These are phyloP conservation scores for Mucor indicus DNA, from an alignment of 371 early-diverging fungal genomes.

Conservation along the genomic window DNA sequence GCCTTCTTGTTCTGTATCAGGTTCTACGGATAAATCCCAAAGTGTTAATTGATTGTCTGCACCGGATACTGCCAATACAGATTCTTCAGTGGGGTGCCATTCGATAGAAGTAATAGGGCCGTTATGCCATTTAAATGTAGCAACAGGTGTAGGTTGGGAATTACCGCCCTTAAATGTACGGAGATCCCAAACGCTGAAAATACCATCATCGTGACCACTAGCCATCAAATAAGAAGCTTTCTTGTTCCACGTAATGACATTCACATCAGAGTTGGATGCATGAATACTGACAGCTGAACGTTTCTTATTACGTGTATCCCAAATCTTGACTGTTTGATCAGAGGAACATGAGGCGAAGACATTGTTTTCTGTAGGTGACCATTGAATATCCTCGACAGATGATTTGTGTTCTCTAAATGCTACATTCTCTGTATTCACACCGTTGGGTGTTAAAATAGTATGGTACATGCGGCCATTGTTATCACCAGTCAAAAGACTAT, in stretches of 20 bases:
- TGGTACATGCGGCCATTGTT: constrained; percentile 75
- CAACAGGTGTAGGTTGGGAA: constrained; percentile 78
- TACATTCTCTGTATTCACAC: constrained; percentile 63
- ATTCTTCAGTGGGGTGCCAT: constrained; percentile 94
- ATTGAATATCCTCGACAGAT: constrained; percentile 95
- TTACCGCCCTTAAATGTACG: constrained; percentile 63
- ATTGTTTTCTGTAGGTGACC: constrained; percentile 86
- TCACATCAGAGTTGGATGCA: constrained; percentile 89
- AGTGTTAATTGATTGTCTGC: constrained; percentile 96
- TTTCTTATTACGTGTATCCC: constrained; percentile 87
- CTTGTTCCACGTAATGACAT: constrained; percentile 95
- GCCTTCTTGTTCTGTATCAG: constrained; percentile 86
- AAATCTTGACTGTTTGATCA: constrained; percentile 90
- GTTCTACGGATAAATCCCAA: constrained; percentile 96
- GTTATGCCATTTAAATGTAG: constrained; percentile 94
- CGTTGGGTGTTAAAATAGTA: constrained; percentile 62
- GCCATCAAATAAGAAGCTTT: constrained; percentile 83
- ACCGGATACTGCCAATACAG: constrained; percentile 89
- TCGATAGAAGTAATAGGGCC: constrained; percentile 93
- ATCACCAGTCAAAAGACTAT: constrained; percentile 89
- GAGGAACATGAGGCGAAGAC: constrained; percentile 93
- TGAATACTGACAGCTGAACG: constrained; percentile 72
- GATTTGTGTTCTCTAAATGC: constrained; percentile 82
- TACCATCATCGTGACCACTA: constrained; percentile 92
- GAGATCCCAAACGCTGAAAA: constrained; percentile 94